These are phyloP conservation scores for Crithidia mellificae DNA, from an alignment of 208 protist genomes.

Conservation along the genomic window DNA sequence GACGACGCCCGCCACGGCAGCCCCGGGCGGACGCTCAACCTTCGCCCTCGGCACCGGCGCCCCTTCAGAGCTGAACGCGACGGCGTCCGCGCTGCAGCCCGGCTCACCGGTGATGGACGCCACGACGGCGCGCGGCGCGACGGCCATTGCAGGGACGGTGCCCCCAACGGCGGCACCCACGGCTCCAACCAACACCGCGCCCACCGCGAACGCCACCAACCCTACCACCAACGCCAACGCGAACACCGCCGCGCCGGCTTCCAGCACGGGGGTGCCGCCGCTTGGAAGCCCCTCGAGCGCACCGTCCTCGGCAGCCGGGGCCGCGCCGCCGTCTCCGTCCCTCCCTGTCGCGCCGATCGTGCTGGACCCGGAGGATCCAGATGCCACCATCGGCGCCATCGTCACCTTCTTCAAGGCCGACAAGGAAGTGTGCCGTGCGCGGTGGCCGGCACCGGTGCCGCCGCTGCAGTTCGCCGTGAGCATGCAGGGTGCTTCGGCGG, in stretches of 20 bases:
- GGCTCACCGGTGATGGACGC: conserved; percentile 19
- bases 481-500: conserved; percentile 71
- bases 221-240: no score
- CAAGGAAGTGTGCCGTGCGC: conserved; percentile 45
- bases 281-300: conserved; percentile 12
- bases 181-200: not conserved
- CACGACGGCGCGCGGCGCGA: conserved; percentile 1
- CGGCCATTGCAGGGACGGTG: not conserved
- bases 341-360: conserved; percentile 24
- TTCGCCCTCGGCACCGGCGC: conserved; percentile 8
- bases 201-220: not conserved
- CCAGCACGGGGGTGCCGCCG: not conserved
- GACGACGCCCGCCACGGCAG: no score
- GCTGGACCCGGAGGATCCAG: conserved; percentile 32
- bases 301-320: conserved; percentile 8
- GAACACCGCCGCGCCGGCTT: not conserved
- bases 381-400: conserved; percentile 40
- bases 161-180: not conserved
- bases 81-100: conserved; percentile 28
- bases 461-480: conserved; percentile 84
- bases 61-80: conserved; percentile 19
- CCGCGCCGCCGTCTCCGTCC: conserved; percentile 13
- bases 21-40: no score
- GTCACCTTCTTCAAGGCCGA: conserved; percentile 50
- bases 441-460: conserved; percentile 69